Conservation (phyloP, 2,329 filamentous ascomycete genomes). For the Teratosphaeriaceae sp. region DNA sequence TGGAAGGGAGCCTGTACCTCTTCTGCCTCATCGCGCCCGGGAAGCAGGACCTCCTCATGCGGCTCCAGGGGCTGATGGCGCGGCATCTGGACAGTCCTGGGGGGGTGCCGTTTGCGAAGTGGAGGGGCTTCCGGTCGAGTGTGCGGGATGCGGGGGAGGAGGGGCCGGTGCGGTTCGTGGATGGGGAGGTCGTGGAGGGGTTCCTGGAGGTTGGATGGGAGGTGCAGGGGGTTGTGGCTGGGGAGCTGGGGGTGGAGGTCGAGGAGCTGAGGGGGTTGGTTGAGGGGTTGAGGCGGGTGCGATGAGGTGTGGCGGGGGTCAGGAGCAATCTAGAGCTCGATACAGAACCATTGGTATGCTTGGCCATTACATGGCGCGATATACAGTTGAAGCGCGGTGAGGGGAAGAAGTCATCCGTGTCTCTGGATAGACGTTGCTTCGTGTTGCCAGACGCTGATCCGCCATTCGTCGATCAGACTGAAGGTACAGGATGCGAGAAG, state of each 20-base stretch:
- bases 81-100: slow-evolving; percentile 62
- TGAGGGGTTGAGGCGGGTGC: slow-evolving; percentile 48
- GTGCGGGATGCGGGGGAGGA: slow-evolving; percentile 55
- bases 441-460: too few species aligned
- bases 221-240: slow-evolving; percentile 48
- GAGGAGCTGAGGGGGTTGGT: slow-evolving; percentile 53
- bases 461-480: too few species aligned
- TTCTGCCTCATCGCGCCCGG: slow-evolving; percentile 69
- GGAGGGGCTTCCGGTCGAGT: slow-evolving; percentile 73
- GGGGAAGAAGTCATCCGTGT: too few species aligned
- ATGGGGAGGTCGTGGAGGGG: slow-evolving; percentile 82
- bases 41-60: slow-evolving; percentile 73
- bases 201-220: slow-evolving; percentile 67
- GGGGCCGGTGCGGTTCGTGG: slow-evolving; percentile 79
- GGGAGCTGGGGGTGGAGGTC: slow-evolving; percentile 50
- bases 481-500: too few species aligned
- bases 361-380: too few species aligned
- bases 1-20: slow-evolving; percentile 87
- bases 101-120: slow-evolving; percentile 67
- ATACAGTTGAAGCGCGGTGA: too few species aligned
- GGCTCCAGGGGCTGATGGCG: slow-evolving; percentile 67
- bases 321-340: too few species aligned
- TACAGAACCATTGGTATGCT: too few species aligned
- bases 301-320: too few species aligned
- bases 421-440: too few species aligned